Percentiles rank a stretch among this genome's conserved stretches.
Evolutionary conservation across 2,329 filamentous ascomycete species (phyloP).

Genomic region (Juglanconis juglandina): DNA sequence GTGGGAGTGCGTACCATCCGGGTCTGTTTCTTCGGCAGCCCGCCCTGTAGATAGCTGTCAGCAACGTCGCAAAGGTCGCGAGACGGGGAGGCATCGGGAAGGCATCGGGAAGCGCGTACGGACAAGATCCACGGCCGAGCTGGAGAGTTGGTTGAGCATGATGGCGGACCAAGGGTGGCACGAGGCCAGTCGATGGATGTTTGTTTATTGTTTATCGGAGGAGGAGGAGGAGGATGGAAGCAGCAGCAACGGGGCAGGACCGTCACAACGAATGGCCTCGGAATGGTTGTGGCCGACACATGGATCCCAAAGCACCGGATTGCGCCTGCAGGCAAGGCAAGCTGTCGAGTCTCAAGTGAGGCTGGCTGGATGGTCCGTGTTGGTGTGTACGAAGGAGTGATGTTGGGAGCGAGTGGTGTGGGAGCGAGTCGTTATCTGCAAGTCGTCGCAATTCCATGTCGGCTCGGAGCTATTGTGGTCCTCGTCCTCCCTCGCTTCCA

Average conservation of each 20-base stretch:
- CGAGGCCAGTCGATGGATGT: not conserved
- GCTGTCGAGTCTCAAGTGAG: not conserved
- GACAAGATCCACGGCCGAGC: slow-evolving; percentile 36
- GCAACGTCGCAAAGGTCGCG: slow-evolving; percentile 21
- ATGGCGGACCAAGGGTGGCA: slow-evolving; percentile 14
- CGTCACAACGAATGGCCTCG: slow-evolving; percentile 7
- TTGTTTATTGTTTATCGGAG: not conserved
- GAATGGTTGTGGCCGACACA: slow-evolving; percentile 7
- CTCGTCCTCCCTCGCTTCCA: not conserved
- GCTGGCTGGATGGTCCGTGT: not conserved
- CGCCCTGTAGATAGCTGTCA: slow-evolving; percentile 31
- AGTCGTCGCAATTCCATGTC: not conserved
- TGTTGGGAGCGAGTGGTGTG: not conserved
- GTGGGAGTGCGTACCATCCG: slow-evolving; percentile 38
- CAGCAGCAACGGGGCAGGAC: not conserved
- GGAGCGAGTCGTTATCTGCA: not conserved
- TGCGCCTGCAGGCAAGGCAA: not conserved
- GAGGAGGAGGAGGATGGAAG: not conserved
- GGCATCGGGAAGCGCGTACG: slow-evolving; percentile 28
- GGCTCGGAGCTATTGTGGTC: not conserved
- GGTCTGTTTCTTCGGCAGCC: slow-evolving; percentile 44
- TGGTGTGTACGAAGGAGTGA: not conserved
- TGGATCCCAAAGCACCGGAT: not conserved
- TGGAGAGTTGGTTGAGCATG: slow-evolving; percentile 35
- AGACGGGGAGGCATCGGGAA: not conserved